Evolutionary conservation across 352 stramenopile species (phyloP).

Genomic region (Sclerospora graminicola): DNA sequence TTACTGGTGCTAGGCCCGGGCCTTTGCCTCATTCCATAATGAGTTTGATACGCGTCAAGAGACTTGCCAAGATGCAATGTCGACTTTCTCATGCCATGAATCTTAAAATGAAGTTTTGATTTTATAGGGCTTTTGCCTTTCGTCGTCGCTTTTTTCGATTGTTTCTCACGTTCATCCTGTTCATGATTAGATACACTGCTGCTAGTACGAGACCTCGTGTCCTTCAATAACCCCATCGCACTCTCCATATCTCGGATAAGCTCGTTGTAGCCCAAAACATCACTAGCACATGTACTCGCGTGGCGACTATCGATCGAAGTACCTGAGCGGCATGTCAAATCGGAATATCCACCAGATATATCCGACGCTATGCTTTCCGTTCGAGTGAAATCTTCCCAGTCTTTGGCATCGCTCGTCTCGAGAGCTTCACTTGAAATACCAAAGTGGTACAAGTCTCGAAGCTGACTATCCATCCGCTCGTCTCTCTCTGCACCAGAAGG

Average conservation of each 20-base stretch:
- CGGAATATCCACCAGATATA: too few relatives aligned
- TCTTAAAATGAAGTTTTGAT: slow-evolving; percentile 17
- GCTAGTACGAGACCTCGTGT: slow-evolving; percentile 4
- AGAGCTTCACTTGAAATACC: slow-evolving; percentile 33
- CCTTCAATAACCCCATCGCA: slow-evolving; percentile 15
- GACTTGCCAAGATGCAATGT: slow-evolving; percentile 12
- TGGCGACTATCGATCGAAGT: slow-evolving; percentile 35
- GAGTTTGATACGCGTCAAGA: slow-evolving; percentile 18
- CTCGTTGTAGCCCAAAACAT: slow-evolving; percentile 52
- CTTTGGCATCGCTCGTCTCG: not conserved
- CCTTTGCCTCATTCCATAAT: slow-evolving; percentile 17
- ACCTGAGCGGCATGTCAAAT: too few relatives aligned
- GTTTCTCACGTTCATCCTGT: slow-evolving; percentile 1
- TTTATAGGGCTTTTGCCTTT: slow-evolving; percentile 5
- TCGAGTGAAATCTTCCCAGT: slow-evolving; percentile 4
- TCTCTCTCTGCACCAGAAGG: slow-evolving; percentile 17
- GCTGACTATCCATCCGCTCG: slow-evolving; percentile 40
- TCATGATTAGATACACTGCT: slow-evolving; percentile 12
- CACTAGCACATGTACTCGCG: slow-evolving; percentile 43
- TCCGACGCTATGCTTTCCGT: slow-evolving; percentile 14
- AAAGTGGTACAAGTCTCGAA: slow-evolving; percentile 46
- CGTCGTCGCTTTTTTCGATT: slow-evolving; percentile 1
- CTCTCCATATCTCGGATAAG: slow-evolving; percentile 56
- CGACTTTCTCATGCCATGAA: slow-evolving; percentile 11
- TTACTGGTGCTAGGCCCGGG: slow-evolving; percentile 8